A percentile compares a stretch with the other conserved stretches of the same genome.
Conservation (phyloP, 2,329 filamentous ascomycete species). For the Penicillium digitatum region DNA sequence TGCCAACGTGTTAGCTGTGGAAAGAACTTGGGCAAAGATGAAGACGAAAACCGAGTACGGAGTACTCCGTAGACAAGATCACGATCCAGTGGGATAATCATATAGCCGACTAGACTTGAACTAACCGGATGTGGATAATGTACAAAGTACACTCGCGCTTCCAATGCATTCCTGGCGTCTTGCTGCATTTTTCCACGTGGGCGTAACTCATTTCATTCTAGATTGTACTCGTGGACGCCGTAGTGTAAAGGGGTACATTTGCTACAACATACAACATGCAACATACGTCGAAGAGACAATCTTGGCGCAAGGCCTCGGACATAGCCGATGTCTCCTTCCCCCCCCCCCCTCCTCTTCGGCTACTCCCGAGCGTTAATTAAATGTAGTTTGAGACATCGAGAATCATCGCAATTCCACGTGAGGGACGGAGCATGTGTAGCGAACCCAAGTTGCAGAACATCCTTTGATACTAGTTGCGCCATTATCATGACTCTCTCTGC, state of each 20-base stretch:
- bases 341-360: not conserved
- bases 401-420: not conserved
- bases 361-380: too few species aligned
- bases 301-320: not conserved
- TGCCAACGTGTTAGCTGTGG: not conserved
- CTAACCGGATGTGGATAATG: conserved; percentile 13
- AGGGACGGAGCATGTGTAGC: not conserved
- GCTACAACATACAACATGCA: too few species aligned
- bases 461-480: not conserved
- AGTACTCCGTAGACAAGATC: too few species aligned
- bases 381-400: not conserved
- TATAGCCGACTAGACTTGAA: not conserved
- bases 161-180: not conserved
- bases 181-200: not conserved
- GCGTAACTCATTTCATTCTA: not conserved
- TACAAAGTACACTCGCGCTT: not conserved
- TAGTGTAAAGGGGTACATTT: not conserved
- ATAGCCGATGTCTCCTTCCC: not conserved
- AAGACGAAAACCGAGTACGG: too few species aligned
- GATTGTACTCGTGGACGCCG: not conserved
- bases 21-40: too few species aligned
- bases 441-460: not conserved
- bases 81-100: not conserved
- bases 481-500: not conserved
- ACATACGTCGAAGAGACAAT: not conserved